Evolutionary conservation across 441 rosid species (phyloP).

Genomic region (California macrophylla): DNA sequence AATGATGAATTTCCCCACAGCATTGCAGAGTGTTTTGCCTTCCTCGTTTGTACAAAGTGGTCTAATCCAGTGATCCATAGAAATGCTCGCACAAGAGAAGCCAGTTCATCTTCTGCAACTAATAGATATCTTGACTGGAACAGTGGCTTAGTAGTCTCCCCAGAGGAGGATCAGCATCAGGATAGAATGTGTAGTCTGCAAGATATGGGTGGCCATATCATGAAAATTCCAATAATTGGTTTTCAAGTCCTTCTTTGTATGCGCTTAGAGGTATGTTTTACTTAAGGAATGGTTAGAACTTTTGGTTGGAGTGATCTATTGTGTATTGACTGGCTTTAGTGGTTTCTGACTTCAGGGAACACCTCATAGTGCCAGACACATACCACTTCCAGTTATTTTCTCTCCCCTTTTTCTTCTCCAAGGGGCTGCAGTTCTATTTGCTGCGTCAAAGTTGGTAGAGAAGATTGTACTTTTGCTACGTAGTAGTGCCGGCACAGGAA

Average conservation of each 20-base stretch:
- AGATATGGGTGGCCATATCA: slow-evolving; percentile 87
- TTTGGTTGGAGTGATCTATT: slow-evolving; percentile 5
- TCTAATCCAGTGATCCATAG: slow-evolving; percentile 86
- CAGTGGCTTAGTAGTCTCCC: slow-evolving; percentile 46
- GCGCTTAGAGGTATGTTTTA: slow-evolving; percentile 64
- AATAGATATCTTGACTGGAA: slow-evolving; percentile 72
- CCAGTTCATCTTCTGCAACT: slow-evolving; percentile 50
- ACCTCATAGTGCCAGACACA: slow-evolving; percentile 61
- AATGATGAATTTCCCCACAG: slow-evolving; percentile 37
- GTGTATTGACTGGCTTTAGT: slow-evolving; percentile 16
- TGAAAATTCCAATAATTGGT: slow-evolving; percentile 73
- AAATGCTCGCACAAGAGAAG: slow-evolving; percentile 40
- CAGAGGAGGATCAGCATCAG: slow-evolving; percentile 48
- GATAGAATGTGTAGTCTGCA: slow-evolving; percentile 61
- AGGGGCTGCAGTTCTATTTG: slow-evolving; percentile 69
- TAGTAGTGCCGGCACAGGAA: slow-evolving; percentile 52
- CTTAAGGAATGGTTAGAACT: slow-evolving; percentile 13
- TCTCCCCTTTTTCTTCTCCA: slow-evolving; percentile 82
- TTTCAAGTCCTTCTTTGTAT: slow-evolving; percentile 89
- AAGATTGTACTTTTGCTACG: slow-evolving; percentile 54
- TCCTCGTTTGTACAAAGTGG: slow-evolving; percentile 92
- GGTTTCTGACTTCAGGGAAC: slow-evolving; percentile 61
- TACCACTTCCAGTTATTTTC: slow-evolving; percentile 76
- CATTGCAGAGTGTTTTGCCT: slow-evolving; percentile 89
- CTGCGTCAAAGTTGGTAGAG: slow-evolving; percentile 61